Evolutionary conservation across 2,329 filamentous ascomycete genomes (phyloP), one percentile per base, ranked within the genome.

Genomic region (Grosmannia serpens): DNA sequence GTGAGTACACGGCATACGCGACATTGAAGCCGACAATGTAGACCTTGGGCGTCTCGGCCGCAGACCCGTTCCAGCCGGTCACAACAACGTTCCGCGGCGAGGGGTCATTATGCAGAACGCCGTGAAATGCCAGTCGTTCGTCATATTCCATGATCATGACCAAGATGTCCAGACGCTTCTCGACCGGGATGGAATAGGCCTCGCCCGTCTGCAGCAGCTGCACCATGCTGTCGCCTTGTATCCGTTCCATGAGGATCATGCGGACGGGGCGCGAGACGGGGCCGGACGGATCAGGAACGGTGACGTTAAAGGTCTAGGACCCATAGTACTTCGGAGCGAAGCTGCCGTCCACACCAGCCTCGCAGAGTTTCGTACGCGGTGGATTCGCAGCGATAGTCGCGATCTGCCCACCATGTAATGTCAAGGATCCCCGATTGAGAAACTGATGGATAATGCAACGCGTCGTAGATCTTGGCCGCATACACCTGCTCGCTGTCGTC

Each of bases 291-390:
- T 56, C 41, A 15, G 56, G 49, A 4, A 61, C 47, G 15, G 53
- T 24, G n/a, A 61, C 47, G 24, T 58, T 50, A 47, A 59, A 61
- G 9, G 58, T 58, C 53, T 58, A 59, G 24, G 58, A 58, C n/a
- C 60, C 60, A 20, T 54, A 56, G 56, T 61, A 61, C 13, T 20
- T 31, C 3, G 58, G 60, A 3, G 50, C 33, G 17, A 44, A 24
- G 35, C 83, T 83, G 31, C 81, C 80, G 35, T 80, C 77, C 26
- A 77, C 78, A 64, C 87, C 82, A 0, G 86, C 87, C 61, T 81
- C 77, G 58, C 80, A 82, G 26, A 95, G 78, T 72, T 9, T 82
- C 75, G 70, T 94, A 96, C 0, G 89, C 88, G 11, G 77, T 74
- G 13, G 79, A 47, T 38, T 61, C 56, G 20, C 49, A 26, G 31